Percentiles rank a stretch among this genome's conserved stretches.
These are phyloP conservation scores for Rhodomyrtus tomentosa DNA, from an alignment of 345 rosid species.

Conservation along the genomic window DNA sequence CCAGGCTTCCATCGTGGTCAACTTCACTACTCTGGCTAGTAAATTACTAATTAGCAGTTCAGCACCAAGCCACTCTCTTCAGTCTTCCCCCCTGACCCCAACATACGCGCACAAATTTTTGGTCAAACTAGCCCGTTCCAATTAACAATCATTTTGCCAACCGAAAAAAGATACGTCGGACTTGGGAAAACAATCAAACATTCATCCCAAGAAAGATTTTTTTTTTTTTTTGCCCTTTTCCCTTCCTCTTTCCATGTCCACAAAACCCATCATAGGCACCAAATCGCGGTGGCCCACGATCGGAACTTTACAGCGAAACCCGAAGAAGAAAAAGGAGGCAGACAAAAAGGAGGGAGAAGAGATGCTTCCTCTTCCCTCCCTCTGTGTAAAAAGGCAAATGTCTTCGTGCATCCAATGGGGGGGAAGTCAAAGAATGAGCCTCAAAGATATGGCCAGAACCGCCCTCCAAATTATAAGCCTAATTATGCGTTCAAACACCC, in stretches of 20 bases:
- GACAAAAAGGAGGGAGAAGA: neutral
- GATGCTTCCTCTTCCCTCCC: neutral
- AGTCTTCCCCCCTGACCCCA: no score
- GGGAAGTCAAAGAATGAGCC: slow-evolving; percentile 20
- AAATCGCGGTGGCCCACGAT: neutral
- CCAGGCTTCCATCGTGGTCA: neutral
- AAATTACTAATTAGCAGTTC: no score
- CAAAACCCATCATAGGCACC: neutral
- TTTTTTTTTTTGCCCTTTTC: no score
- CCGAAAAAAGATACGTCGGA: neutral
- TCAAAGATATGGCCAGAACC: neutral
- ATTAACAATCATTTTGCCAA: neutral
- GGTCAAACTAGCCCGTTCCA: neutral
- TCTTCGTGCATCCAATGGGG: slow-evolving; percentile 12
- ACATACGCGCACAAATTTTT: no score
- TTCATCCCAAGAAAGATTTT: neutral
- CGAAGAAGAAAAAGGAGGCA: neutral
- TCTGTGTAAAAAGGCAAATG: neutral
- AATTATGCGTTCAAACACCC: slow-evolving; percentile 8
- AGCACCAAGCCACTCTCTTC: neutral
- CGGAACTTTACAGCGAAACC: neutral
- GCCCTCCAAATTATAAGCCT: slow-evolving; percentile 6
- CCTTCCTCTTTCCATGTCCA: neutral
- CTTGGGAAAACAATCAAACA: neutral
- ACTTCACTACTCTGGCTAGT: neutral